Conservation (phyloP, 2,329 filamentous ascomycete genomes). For the Aspergillus bombycis region DNA sequence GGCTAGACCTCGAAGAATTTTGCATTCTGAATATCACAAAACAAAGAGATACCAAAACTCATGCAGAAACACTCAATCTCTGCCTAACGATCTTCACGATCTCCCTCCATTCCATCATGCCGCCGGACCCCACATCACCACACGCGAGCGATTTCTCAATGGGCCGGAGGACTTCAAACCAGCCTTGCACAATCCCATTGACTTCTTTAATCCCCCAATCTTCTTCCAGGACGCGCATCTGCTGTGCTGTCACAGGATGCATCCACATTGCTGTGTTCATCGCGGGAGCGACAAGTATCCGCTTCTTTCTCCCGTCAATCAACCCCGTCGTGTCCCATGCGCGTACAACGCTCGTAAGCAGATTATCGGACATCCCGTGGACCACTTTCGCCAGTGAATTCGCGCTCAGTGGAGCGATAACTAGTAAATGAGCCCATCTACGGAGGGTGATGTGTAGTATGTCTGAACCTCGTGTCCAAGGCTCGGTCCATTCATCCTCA, state of each 20-base stretch:
- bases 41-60: background rate
- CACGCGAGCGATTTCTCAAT: constrained; percentile 80
- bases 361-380: constrained; percentile 74
- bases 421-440: constrained; percentile 77
- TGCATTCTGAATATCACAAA: background rate
- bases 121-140: constrained; percentile 79
- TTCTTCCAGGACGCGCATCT: constrained; percentile 69
- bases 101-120: constrained; percentile 78
- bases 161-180: constrained; percentile 74
- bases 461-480: constrained; percentile 76
- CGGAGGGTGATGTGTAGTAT: constrained; percentile 92
- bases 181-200: constrained; percentile 41
- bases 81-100: constrained; percentile 70
- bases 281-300: constrained; percentile 74
- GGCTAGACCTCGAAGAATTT: background rate
- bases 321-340: constrained; percentile 82
- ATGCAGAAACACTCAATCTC: background rate
- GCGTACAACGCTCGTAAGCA: constrained; percentile 73
- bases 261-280: constrained; percentile 94
- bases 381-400: constrained; percentile 86
- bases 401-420: constrained; percentile 79
- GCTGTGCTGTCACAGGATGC: constrained; percentile 77
- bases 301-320: constrained; percentile 57
- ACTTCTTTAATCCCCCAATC: constrained; percentile 67
- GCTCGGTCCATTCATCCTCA: constrained; percentile 78